A percentile compares a stretch with the other conserved stretches of the same genome.
These are phyloP conservation scores for Hyaloscypha hepaticicola DNA, from an alignment of 495 filamentous ascomycete genomes.

Conservation along the genomic window DNA sequence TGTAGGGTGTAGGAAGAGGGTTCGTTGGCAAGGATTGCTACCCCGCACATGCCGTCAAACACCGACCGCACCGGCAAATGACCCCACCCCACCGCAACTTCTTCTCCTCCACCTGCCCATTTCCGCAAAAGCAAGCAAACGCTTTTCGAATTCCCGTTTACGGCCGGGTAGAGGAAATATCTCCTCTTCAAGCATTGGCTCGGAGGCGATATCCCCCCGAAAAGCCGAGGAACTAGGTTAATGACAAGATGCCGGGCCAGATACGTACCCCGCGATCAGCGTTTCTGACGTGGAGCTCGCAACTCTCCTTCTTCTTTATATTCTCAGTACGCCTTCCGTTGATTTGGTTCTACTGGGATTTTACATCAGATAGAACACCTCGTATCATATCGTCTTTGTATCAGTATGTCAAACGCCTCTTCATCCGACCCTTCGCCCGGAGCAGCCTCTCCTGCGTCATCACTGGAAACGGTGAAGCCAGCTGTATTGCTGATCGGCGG, in stretches of 20 bases:
- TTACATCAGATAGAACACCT: neutral
- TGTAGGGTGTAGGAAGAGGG: too few relatives aligned
- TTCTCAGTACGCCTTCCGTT: neutral
- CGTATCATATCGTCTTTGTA: neutral
- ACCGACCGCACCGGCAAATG: neutral
- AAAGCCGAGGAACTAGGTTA: neutral
- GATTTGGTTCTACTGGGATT: neutral
- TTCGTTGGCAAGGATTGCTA: neutral
- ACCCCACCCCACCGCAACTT: neutral
- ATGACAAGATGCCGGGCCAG: neutral
- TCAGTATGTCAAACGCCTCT: neutral
- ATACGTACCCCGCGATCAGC: neutral
- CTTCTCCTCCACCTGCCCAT: neutral
- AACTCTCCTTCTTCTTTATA: neutral
- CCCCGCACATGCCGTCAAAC: neutral
- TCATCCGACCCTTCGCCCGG: neutral
- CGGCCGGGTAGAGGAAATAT: neutral
- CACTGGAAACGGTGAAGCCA: slow-evolving; percentile 29
- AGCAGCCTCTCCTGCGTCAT: neutral
- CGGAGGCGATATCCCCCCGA: neutral
- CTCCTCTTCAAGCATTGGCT: neutral
- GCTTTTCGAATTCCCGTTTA: neutral
- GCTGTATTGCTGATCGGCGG: slow-evolving; percentile 56
- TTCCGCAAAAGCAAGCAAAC: neutral
- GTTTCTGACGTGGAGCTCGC: neutral